A percentile compares a stretch with the other conserved stretches of the same genome.
Conservation (phyloP, 257 asterid species). For the Solanum arcanum region DNA sequence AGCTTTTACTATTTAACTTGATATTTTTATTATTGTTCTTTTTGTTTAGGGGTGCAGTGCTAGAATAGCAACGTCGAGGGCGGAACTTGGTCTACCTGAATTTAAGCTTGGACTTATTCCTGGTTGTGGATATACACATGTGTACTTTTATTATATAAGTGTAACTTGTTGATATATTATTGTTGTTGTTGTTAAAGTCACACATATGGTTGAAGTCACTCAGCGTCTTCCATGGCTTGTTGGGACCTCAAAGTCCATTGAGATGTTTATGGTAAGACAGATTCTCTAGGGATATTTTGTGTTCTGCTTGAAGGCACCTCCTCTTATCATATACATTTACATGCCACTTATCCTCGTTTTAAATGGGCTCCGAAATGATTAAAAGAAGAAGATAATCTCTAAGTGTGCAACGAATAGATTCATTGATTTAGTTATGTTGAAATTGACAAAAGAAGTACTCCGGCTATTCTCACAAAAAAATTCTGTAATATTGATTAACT, state of each 20-base stretch:
- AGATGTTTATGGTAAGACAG: constrained; percentile 37
- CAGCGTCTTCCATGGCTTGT: constrained; percentile 61
- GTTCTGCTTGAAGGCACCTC: too few relatives aligned
- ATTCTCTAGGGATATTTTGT: neutral
- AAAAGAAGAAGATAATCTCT: too few relatives aligned
- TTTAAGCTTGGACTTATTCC: constrained; percentile 50
- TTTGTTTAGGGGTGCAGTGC: constrained; percentile 47
- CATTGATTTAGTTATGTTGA: neutral
- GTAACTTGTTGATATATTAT: neutral
- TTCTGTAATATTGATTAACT: neutral
- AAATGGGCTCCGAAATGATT: too few relatives aligned
- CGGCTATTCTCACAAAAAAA: neutral
- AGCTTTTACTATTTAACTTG: neutral
- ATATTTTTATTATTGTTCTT: neutral
- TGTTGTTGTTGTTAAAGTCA: neutral
- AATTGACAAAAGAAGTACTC: neutral
- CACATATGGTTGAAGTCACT: constrained; percentile 22
- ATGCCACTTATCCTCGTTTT: too few relatives aligned
- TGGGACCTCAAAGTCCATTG: constrained; percentile 43
- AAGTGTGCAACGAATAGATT: too few relatives aligned
- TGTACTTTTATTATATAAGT: neutral
- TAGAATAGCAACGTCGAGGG: constrained; percentile 35
- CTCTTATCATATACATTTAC: too few relatives aligned
- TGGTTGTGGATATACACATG: constrained; percentile 41
- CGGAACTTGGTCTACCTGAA: constrained; percentile 47